These are phyloP conservation scores for Vitellaria paradoxa DNA, from an alignment of 179 eudicot genomes.

Conservation along the genomic window DNA sequence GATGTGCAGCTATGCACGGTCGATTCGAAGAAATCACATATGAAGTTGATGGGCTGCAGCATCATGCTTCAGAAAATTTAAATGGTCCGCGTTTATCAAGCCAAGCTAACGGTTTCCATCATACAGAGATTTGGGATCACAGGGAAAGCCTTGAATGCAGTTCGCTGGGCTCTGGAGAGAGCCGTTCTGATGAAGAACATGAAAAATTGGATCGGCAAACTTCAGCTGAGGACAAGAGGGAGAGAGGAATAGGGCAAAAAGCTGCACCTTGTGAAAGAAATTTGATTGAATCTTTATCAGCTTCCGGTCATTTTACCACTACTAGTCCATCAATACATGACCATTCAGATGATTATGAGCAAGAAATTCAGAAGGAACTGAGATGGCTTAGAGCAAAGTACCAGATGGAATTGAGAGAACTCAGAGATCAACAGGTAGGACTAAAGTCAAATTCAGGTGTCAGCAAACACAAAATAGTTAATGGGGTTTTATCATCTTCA, in stretches of 20 bases:
- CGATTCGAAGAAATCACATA: slow-evolving; percentile 59
- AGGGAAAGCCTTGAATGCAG: slow-evolving; percentile 45
- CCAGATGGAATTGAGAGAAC: slow-evolving; percentile 36
- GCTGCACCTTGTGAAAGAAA: background rate
- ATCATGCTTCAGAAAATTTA: background rate
- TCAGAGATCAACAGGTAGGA: slow-evolving; percentile 36
- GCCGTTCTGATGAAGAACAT: slow-evolving; percentile 32
- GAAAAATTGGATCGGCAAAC: slow-evolving; percentile 22
- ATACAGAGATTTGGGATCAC: slow-evolving; percentile 29
- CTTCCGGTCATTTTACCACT: background rate
- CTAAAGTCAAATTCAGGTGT: slow-evolving; percentile 1
- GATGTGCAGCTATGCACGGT: slow-evolving; percentile 59
- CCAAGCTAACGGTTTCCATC: slow-evolving; percentile 18
- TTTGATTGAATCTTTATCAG: background rate
- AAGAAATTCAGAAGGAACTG: slow-evolving; percentile 37
- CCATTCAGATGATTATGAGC: slow-evolving; percentile 23
- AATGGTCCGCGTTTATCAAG: slow-evolving; percentile 11
- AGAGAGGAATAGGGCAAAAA: background rate
- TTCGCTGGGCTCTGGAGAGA: slow-evolving; percentile 28
- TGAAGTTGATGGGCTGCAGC: slow-evolving; percentile 18
- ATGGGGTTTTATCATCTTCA: background rate
- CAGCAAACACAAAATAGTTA: background rate
- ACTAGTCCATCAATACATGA: slow-evolving; percentile 12
- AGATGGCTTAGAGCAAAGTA: slow-evolving; percentile 56
- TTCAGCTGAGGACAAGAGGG: slow-evolving; percentile 18